Evolutionary conservation across 495 filamentous ascomycete species (phyloP).

Genomic region (Aspergillus funiculosus): DNA sequence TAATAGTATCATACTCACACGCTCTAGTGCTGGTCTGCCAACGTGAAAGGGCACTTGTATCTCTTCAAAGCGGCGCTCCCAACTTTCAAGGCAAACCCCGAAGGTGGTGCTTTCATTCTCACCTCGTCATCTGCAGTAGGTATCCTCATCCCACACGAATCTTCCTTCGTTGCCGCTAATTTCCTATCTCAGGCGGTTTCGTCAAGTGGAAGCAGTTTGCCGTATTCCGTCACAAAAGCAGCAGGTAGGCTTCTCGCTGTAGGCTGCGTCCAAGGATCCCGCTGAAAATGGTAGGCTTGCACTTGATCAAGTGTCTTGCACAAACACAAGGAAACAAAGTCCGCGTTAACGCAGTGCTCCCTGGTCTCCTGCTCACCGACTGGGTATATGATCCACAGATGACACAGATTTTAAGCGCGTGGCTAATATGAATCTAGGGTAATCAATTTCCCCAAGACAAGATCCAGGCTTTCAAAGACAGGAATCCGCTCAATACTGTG

Average conservation of each 20-base stretch:
- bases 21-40: slow-evolving; percentile 58
- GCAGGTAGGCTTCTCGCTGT: slow-evolving; percentile 36
- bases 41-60: slow-evolving; percentile 61
- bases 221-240: slow-evolving; percentile 63
- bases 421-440: slow-evolving; percentile 31
- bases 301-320: slow-evolving; percentile 70
- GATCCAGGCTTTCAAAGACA: slow-evolving; percentile 34
- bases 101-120: slow-evolving; percentile 64
- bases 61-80: slow-evolving; percentile 58
- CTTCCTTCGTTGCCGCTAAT: not conserved
- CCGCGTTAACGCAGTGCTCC: slow-evolving; percentile 61
- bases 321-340: slow-evolving; percentile 58
- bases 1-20: too few relatives aligned
- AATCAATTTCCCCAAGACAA: slow-evolving; percentile 38
- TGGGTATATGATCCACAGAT: slow-evolving; percentile 48
- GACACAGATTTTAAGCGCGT: not conserved
- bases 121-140: slow-evolving; percentile 59
- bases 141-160: not conserved
- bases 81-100: slow-evolving; percentile 60
- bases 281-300: slow-evolving; percentile 41
- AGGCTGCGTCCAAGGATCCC: not conserved
- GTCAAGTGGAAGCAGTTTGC: slow-evolving; percentile 52
- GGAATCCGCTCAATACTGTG: slow-evolving; percentile 38
- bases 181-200: slow-evolving; percentile 33
- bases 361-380: slow-evolving; percentile 64